Conservation (phyloP, 2,329 filamentous ascomycete species). For the Malbranchea cinnamomea region DNA sequence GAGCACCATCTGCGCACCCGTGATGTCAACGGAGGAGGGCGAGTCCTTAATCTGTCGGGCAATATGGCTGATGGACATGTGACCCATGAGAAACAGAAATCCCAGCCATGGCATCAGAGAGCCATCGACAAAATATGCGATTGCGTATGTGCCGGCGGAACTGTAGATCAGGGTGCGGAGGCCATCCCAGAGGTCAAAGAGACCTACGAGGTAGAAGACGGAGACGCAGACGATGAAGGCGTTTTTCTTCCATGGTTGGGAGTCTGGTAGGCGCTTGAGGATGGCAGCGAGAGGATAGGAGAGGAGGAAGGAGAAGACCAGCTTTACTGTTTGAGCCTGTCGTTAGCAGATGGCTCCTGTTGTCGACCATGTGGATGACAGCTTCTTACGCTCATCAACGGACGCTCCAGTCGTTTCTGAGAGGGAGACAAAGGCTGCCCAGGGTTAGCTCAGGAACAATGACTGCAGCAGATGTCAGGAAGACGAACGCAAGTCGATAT, state of each 20-base stretch:
- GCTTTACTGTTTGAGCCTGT: constrained; percentile 71
- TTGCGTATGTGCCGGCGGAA: constrained; percentile 63
- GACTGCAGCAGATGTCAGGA: constrained; percentile 1
- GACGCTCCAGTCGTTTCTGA: constrained; percentile 45
- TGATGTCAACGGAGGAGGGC: constrained; percentile 65
- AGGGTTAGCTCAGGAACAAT: constrained; percentile 10
- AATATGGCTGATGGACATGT: constrained; percentile 86
- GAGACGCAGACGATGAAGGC: constrained; percentile 66
- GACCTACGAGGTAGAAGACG: constrained; percentile 79
- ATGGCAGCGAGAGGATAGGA: constrained; percentile 84
- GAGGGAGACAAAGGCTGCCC: constrained; percentile 45
- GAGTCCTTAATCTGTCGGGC: constrained; percentile 57
- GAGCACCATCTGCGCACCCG: constrained; percentile 90
- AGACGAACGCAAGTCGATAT: constrained; percentile 43
- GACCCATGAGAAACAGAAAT: constrained; percentile 87
- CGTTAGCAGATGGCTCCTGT: constrained; percentile 9
- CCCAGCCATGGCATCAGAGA: constrained; percentile 96
- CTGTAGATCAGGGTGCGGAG: constrained; percentile 66
- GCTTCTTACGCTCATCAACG: constrained; percentile 43
- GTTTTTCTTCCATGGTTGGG: constrained; percentile 72
- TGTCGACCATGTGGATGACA: constrained; percentile 2
- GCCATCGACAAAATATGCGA: constrained; percentile 69
- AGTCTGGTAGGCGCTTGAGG: constrained; percentile 80
- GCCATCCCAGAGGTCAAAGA: constrained; percentile 86
- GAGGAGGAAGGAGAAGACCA: constrained; percentile 75